These are phyloP conservation scores for Jamesozyma gamospora DNA, from an alignment of 805 yeast species.

Conservation along the genomic window DNA sequence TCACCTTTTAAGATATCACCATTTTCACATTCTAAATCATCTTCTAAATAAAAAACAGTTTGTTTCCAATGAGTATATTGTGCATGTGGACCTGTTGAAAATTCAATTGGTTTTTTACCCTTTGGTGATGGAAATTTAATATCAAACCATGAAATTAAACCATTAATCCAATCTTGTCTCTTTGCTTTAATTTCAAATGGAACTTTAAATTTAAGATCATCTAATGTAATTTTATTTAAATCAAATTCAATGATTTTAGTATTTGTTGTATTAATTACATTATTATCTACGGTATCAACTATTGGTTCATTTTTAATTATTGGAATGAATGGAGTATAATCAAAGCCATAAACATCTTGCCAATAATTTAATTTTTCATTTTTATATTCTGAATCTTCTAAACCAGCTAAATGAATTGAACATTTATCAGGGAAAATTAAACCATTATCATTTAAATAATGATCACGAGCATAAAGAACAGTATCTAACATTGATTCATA, in stretches of 20 bases:
- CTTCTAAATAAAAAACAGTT: slow-evolving; percentile 82
- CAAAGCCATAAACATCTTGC: slow-evolving; percentile 97
- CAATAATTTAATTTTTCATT: slow-evolving; percentile 86
- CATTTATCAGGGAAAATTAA: slow-evolving; percentile 92
- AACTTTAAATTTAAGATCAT: slow-evolving; percentile 66
- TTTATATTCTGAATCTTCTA: slow-evolving; percentile 88
- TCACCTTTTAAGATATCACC: slow-evolving; percentile 71
- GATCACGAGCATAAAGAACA: slow-evolving; percentile 88
- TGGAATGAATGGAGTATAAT: slow-evolving; percentile 81
- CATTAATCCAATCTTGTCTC: slow-evolving; percentile 77
- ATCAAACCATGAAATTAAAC: slow-evolving; percentile 90
- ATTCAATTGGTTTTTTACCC: slow-evolving; percentile 50
- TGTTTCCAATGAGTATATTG: slow-evolving; percentile 98
- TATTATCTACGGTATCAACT: slow-evolving; percentile 86
- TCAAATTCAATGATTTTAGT: slow-evolving; percentile 70
- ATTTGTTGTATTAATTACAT: slow-evolving; percentile 64
- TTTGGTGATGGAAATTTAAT: slow-evolving; percentile 62
- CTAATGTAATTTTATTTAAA: slow-evolving; percentile 77
- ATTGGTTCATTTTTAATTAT: slow-evolving; percentile 88
- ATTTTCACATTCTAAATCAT: slow-evolving; percentile 62
- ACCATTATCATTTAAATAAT: slow-evolving; percentile 68
- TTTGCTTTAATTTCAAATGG: slow-evolving; percentile 64
- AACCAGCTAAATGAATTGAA: slow-evolving; percentile 77
- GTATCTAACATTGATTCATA: slow-evolving; percentile 98
- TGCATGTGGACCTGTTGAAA: slow-evolving; percentile 91